These are phyloP conservation scores for Linnemannia hyalina DNA, from an alignment of 192 early-diverging fungal genomes.

Conservation along the genomic window DNA sequence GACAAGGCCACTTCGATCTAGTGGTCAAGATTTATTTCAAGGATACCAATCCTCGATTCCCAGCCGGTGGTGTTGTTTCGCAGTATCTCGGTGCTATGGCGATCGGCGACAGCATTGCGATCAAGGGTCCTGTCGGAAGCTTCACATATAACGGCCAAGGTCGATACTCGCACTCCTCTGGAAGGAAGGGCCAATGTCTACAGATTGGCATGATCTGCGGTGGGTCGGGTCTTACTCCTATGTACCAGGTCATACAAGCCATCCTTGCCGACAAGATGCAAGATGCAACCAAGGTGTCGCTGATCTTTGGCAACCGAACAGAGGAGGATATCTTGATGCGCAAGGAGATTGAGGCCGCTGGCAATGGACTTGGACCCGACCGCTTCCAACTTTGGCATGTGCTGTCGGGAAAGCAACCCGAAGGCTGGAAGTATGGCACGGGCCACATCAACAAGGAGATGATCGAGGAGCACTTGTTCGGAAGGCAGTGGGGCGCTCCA, in stretches of 20 bases:
- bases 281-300: slow-evolving; percentile 78
- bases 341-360: slow-evolving; percentile 73
- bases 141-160: slow-evolving; percentile 72
- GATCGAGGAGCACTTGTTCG: slow-evolving; percentile 47
- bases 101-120: slow-evolving; percentile 80
- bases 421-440: slow-evolving; percentile 47
- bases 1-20: slow-evolving; percentile 80
- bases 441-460: slow-evolving; percentile 47
- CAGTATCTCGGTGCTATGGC: slow-evolving; percentile 72
- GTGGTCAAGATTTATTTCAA: slow-evolving; percentile 83
- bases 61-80: slow-evolving; percentile 71
- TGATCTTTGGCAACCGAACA: slow-evolving; percentile 82
- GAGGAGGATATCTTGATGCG: slow-evolving; percentile 85
- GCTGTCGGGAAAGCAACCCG: slow-evolving; percentile 55
- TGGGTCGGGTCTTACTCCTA: slow-evolving; percentile 90
- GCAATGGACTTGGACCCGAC: slow-evolving; percentile 67
- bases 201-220: slow-evolving; percentile 88
- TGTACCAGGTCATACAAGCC: slow-evolving; percentile 82
- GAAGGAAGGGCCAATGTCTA: slow-evolving; percentile 60
- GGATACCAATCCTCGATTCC: slow-evolving; percentile 38
- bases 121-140: slow-evolving; percentile 88
- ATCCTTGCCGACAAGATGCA: slow-evolving; percentile 71
- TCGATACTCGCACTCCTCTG: slow-evolving; percentile 15
- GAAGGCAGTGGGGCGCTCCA: background rate
- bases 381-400: slow-evolving; percentile 78